Evolutionary conservation across 2,329 filamentous ascomycete species (phyloP).

Genomic region (Fusarium sp.): DNA sequence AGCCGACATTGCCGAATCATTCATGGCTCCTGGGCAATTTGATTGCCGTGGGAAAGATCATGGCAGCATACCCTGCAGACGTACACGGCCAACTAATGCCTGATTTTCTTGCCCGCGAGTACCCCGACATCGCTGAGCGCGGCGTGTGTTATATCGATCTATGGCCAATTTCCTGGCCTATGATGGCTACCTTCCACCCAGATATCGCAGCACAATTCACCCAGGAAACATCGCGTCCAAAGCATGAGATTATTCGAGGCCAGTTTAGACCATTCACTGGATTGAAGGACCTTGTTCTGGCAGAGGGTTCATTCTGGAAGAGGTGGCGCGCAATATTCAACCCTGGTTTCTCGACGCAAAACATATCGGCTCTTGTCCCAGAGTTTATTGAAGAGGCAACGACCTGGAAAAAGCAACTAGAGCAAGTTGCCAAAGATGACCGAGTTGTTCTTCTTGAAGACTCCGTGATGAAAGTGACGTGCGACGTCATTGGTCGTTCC

Average conservation of each 20-base stretch:
- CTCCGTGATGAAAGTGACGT: constrained; percentile 3
- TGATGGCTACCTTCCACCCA: neutral
- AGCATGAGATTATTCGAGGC: neutral
- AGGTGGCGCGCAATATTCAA: constrained; percentile 9
- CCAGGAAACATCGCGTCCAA: neutral
- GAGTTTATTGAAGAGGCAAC: neutral
- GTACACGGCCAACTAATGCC: constrained; percentile 9
- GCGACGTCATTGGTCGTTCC: constrained; percentile 10
- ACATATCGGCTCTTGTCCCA: neutral
- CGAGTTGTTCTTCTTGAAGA: neutral
- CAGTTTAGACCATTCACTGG: neutral
- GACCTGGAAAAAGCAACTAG: neutral
- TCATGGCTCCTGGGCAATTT: constrained; percentile 6
- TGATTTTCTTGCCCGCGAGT: neutral
- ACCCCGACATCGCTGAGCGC: neutral
- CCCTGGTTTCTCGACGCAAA: constrained; percentile 2
- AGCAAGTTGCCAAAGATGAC: neutral
- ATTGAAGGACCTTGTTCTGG: neutral
- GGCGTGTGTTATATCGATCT: neutral
- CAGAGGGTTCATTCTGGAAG: constrained; percentile 2
- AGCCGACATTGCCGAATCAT: neutral
- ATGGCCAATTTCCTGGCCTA: constrained; percentile 3
- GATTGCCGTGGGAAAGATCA: neutral
- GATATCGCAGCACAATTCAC: neutral
- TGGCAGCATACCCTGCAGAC: neutral